Percentiles rank a stretch among this genome's conserved stretches.
These are phyloP conservation scores for Alternaria burnsii DNA, from an alignment of 2,329 filamentous ascomycete genomes.

Conservation along the genomic window DNA sequence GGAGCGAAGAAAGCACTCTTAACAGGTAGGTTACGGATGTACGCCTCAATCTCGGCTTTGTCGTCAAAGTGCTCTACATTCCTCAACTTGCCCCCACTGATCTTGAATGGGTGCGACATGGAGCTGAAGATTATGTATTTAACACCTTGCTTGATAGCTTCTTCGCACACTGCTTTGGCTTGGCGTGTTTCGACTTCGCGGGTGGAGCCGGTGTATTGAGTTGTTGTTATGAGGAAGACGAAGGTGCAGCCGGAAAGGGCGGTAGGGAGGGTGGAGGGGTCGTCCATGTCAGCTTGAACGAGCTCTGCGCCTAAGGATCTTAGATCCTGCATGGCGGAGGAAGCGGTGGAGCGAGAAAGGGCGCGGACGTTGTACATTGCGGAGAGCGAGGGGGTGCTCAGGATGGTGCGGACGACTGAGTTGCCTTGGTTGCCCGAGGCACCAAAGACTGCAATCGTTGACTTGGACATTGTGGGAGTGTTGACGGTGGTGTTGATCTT, in stretches of 20 bases:
- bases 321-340: slow-evolving; percentile 57
- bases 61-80: slow-evolving; percentile 62
- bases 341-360: slow-evolving; percentile 61
- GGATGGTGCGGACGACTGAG: slow-evolving; percentile 59
- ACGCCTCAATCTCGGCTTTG: slow-evolving; percentile 65
- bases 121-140: slow-evolving; percentile 53
- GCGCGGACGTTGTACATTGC: slow-evolving; percentile 60
- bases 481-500: neutral
- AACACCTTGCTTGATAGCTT: slow-evolving; percentile 47
- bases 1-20: slow-evolving; percentile 64
- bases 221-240: slow-evolving; percentile 45
- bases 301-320: slow-evolving; percentile 60
- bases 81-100: slow-evolving; percentile 46
- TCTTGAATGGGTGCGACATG: slow-evolving; percentile 35
- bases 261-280: slow-evolving; percentile 25
- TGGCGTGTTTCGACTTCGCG: slow-evolving; percentile 39
- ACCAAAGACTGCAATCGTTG: slow-evolving; percentile 41
- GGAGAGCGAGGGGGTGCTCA: slow-evolving; percentile 53
- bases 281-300: slow-evolving; percentile 61
- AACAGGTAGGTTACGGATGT: slow-evolving; percentile 60
- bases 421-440: slow-evolving; percentile 62
- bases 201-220: slow-evolving; percentile 32
- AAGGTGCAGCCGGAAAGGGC: slow-evolving; percentile 34
- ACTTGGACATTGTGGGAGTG: neutral
- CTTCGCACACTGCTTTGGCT: slow-evolving; percentile 36